Percentiles rank a stretch among this genome's conserved stretches.
These are phyloP conservation scores for Solanum peruvianum DNA, from an alignment of 257 asterid genomes.

Conservation along the genomic window DNA sequence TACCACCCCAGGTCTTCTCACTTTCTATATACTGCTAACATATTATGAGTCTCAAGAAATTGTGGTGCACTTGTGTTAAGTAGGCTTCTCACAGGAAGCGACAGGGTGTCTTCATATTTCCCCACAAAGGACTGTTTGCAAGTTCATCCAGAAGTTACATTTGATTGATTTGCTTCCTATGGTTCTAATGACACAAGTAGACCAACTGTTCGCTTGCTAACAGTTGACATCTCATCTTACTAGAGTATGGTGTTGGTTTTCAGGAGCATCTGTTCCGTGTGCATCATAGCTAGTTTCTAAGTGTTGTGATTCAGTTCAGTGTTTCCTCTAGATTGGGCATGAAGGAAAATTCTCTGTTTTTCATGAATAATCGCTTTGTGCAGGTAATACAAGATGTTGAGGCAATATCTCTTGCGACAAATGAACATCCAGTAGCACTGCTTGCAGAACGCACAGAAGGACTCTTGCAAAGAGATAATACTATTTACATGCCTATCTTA, in stretches of 20 bases:
- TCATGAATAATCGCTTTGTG: slow-evolving; percentile 9
- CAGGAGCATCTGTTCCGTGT: not conserved
- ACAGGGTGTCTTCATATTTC: not conserved
- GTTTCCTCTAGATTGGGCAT: not conserved
- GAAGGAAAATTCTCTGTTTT: not conserved
- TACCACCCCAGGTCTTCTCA: not conserved
- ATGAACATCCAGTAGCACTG: slow-evolving; percentile 73
- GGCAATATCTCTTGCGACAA: slow-evolving; percentile 47
- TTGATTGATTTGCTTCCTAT: not conserved
- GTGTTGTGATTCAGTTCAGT: not conserved
- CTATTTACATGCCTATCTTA: slow-evolving; percentile 57
- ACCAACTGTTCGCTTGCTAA: not conserved
- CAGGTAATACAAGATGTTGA: slow-evolving; percentile 84
- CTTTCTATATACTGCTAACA: not conserved
- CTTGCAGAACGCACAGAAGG: slow-evolving; percentile 71
- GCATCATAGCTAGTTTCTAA: not conserved
- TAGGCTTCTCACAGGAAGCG: not conserved
- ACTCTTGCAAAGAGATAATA: slow-evolving; percentile 43
- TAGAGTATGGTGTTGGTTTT: not conserved
- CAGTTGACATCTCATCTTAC: not conserved
- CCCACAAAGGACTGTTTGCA: not conserved
- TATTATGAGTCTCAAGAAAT: not conserved
- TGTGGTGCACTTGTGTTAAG: not conserved
- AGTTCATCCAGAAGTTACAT: not conserved
- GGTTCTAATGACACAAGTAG: not conserved